Conservation (phyloP, 768 basidiomycete species). For the Collybiopsis confluens region DNA sequence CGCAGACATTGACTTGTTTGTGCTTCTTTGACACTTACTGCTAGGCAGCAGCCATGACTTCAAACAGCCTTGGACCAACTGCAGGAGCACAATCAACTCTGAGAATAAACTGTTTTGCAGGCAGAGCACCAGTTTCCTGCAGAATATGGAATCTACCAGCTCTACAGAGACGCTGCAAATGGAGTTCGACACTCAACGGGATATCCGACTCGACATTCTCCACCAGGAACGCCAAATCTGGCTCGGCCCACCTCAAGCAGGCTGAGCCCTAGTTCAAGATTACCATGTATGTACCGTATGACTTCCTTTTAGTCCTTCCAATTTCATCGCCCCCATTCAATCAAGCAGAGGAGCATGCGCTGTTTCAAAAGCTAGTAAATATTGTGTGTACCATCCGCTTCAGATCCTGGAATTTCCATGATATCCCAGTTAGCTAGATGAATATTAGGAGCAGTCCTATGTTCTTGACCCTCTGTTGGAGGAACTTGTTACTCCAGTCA, state of each 20-base stretch:
- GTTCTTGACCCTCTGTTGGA: conserved; percentile 89
- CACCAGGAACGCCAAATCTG: neutral
- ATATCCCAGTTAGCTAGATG: conserved; percentile 54
- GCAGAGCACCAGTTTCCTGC: neutral
- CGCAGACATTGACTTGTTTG: no score
- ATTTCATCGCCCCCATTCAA: no score
- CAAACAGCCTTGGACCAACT: no score
- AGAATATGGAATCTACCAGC: neutral
- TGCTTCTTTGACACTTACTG: no score
- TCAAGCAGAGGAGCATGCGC: conserved; percentile 33
- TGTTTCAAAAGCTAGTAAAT: conserved; percentile 37
- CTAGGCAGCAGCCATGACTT: no score
- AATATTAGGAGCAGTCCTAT: conserved; percentile 92
- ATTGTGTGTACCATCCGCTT: conserved; percentile 42
- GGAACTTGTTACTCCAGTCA: conserved; percentile 68
- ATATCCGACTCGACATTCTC: neutral
- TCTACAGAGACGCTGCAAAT: neutral
- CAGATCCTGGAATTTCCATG: conserved; percentile 2
- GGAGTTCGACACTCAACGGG: neutral
- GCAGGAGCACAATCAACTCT: no score
- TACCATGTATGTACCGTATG: no score
- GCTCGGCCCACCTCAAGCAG: no score
- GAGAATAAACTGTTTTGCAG: neutral
- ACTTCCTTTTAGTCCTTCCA: no score
- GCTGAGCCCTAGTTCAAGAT: no score